phyloP scores from a whole-genome alignment of 495 filamentous ascomycete genomes.

The Lasiosphaeria ovina region DNA sequence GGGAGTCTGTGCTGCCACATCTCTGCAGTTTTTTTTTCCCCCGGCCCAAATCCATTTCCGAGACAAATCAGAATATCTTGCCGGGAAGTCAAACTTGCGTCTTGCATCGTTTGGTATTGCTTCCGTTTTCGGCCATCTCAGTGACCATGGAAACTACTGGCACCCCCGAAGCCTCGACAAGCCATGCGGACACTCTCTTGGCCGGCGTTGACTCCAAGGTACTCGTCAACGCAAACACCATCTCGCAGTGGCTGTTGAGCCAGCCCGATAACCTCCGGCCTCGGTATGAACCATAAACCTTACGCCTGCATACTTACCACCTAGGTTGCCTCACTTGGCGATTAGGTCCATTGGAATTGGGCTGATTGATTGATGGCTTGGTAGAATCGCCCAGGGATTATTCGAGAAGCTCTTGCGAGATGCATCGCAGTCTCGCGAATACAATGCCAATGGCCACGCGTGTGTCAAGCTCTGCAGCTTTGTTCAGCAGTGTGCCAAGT shows the following conservation, averaged over 20 bases:
- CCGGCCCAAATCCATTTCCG: too few relatives aligned
- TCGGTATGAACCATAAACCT: constrained; percentile 15
- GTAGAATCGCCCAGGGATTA: constrained; percentile 29
- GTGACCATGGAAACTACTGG: constrained; percentile 2
- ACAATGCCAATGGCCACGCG: constrained; percentile 36
- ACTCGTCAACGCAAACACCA: constrained; percentile 35
- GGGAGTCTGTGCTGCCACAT: too few relatives aligned
- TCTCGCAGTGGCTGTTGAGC: constrained; percentile 30
- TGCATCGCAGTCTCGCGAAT: constrained; percentile 43
- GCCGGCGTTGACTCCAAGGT: constrained; percentile 14
- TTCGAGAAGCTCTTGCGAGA: constrained; percentile 42
- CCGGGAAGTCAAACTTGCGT: neutral
- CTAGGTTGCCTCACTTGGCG: neutral
- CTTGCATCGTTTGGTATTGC: neutral
- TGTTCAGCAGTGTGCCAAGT: constrained; percentile 52
- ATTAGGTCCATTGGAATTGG: neutral
- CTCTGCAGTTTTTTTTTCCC: too few relatives aligned
- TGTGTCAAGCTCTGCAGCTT: constrained; percentile 55
- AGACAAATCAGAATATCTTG: too few relatives aligned
- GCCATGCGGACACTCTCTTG: constrained; percentile 10
- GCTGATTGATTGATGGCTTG: constrained; percentile 9
- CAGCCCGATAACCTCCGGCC: constrained; percentile 18
- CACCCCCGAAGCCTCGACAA: constrained; percentile 5
- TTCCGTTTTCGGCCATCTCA: constrained; percentile 6
- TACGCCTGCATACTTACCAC: too few relatives aligned